Evolutionary conservation across 192 early-diverging fungal genomes (phyloP).

Genomic region (Coemansia aciculifera): DNA sequence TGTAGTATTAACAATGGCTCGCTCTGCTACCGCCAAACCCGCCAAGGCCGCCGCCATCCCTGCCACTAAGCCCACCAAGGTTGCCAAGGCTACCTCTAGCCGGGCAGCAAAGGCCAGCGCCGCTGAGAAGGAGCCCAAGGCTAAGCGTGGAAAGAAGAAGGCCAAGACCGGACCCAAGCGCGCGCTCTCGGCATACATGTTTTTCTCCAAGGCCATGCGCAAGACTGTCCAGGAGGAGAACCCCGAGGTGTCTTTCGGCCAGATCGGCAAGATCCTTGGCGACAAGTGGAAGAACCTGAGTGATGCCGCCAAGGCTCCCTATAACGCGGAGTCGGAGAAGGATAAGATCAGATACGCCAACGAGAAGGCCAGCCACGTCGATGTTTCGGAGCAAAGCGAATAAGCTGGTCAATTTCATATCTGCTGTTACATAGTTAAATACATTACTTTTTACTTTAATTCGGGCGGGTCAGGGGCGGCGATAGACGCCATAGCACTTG

Average conservation of each 20-base stretch:
- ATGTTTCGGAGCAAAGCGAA: constrained; percentile 15
- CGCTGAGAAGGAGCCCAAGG: constrained; percentile 28
- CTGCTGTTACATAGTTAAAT: constrained; percentile 5
- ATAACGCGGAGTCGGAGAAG: constrained; percentile 48
- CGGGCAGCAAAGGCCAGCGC: constrained; percentile 13
- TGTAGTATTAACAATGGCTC: constrained; percentile 38
- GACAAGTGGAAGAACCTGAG: constrained; percentile 64
- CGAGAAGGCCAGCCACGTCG: constrained; percentile 39
- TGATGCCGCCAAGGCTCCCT: constrained; percentile 60
- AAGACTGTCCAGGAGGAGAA: constrained; percentile 75
- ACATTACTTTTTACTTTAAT: neutral
- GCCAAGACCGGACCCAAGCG: constrained; percentile 90
- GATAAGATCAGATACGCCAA: constrained; percentile 53
- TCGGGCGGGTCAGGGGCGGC: constrained; percentile 1
- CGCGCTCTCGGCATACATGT: constrained; percentile 87
- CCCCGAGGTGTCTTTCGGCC: constrained; percentile 70
- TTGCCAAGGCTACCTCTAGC: constrained; percentile 9
- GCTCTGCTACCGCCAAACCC: constrained; percentile 17
- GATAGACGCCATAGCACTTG: neutral
- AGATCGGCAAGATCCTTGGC: constrained; percentile 73
- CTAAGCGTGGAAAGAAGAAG: constrained; percentile 72
- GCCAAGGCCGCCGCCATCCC: constrained; percentile 23
- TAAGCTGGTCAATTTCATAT: neutral
- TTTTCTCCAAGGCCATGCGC: constrained; percentile 85
- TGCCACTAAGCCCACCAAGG: constrained; percentile 15